Evolutionary conservation across 2,329 filamentous ascomycete genomes (phyloP).

Genomic region (Fusarium sulawesiense): DNA sequence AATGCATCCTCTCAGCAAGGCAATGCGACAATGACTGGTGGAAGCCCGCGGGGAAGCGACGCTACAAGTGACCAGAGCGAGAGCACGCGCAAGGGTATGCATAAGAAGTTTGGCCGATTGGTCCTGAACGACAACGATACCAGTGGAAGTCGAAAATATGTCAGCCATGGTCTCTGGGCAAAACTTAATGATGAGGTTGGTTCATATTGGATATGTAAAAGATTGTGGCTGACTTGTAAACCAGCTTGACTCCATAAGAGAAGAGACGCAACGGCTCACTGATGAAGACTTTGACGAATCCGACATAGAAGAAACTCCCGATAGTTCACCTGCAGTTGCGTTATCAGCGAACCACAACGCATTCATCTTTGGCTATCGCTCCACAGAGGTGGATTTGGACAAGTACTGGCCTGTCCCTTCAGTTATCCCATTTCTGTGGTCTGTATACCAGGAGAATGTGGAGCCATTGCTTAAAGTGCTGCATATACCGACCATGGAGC

Average conservation of each 20-base stretch:
- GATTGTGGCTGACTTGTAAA: conserved; percentile 14
- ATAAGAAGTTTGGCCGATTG: conserved; percentile 71
- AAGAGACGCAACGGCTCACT: conserved; percentile 60
- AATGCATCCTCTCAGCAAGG: conserved; percentile 29
- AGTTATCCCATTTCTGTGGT: conserved; percentile 76
- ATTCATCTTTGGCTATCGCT: conserved; percentile 79
- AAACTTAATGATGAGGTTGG: conserved; percentile 78
- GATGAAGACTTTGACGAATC: conserved; percentile 63
- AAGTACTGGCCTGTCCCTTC: conserved; percentile 73
- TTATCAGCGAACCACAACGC: conserved; percentile 68
- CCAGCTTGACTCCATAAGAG: conserved; percentile 57
- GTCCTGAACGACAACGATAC: conserved; percentile 78
- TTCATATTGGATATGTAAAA: neutral
- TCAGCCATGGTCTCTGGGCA: conserved; percentile 82
- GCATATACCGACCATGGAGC: conserved; percentile 74
- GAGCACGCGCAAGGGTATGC: conserved; percentile 42
- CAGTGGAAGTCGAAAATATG: conserved; percentile 75
- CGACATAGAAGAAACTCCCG: conserved; percentile 69
- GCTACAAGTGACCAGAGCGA: conserved; percentile 52
- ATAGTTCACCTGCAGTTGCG: conserved; percentile 53
- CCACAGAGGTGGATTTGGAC: conserved; percentile 73
- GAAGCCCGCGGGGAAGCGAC: conserved; percentile 45
- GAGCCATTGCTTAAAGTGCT: conserved; percentile 78
- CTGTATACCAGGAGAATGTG: conserved; percentile 77
- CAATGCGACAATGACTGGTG: conserved; percentile 1